A percentile compares a stretch with the other conserved stretches of the same genome.
Conservation (phyloP, 1,284 basidiomycete genomes). For the Malassezia equina region DNA sequence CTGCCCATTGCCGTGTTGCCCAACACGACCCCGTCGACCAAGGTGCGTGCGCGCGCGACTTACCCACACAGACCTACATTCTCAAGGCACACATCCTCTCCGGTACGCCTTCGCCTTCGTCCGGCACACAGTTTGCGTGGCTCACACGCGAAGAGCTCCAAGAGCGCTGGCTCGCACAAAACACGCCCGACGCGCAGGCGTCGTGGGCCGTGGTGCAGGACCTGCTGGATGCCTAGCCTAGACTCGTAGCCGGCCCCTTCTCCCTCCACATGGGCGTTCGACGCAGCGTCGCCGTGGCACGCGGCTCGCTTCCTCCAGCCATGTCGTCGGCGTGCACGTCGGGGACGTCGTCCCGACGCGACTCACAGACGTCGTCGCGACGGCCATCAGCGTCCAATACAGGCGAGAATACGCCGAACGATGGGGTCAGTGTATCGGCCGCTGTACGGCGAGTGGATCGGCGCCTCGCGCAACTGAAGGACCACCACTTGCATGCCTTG, state of each 20-base stretch:
- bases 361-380: neutral
- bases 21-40: neutral
- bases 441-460: constrained; percentile 3
- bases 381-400: neutral
- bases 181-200: constrained; percentile 53
- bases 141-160: constrained; percentile 76
- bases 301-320: neutral
- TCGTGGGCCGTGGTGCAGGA: constrained; percentile 71
- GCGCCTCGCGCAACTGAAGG: constrained; percentile 19
- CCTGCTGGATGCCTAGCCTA: constrained; percentile 53
- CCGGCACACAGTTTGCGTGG: constrained; percentile 70
- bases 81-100: constrained; percentile 35
- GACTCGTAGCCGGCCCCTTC: neutral
- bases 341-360: neutral
- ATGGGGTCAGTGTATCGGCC: neutral
- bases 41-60: constrained; percentile 14
- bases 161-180: constrained; percentile 43
- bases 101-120: constrained; percentile 23
- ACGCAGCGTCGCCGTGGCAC: neutral
- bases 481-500: constrained; percentile 54
- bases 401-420: neutral
- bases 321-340: neutral
- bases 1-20: constrained; percentile 31
- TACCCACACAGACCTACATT: constrained; percentile 30
- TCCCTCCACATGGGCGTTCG: neutral